Percentiles rank a stretch among this genome's conserved stretches.
phyloP scores from a whole-genome alignment of 768 basidiomycete genomes.

The Auricularia sp. region DNA sequence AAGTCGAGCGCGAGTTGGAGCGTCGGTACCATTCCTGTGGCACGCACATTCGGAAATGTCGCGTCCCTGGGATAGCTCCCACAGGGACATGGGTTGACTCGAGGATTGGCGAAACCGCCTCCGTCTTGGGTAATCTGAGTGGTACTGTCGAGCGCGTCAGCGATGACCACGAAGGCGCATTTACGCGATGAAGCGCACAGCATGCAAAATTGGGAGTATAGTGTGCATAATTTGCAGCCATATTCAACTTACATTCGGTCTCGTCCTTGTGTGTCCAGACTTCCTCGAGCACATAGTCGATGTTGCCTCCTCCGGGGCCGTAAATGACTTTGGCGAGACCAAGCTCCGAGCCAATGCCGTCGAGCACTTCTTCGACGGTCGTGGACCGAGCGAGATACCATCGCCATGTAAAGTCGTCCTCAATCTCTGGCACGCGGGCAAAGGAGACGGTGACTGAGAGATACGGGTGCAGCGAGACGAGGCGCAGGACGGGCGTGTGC shows the following conservation, averaged over 20 bases:
- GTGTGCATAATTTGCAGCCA: too few relatives aligned
- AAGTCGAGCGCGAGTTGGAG: constrained; percentile 45
- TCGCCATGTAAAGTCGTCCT: constrained; percentile 60
- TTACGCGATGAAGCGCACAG: too few relatives aligned
- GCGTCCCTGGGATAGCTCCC: constrained; percentile 23
- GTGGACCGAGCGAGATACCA: constrained; percentile 51
- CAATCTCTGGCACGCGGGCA: constrained; percentile 64
- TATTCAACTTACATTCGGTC: constrained; percentile 38
- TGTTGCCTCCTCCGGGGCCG: constrained; percentile 52
- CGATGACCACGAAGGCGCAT: background rate
- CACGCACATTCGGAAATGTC: constrained; percentile 53
- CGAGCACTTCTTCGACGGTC: constrained; percentile 46
- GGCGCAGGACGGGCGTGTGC: constrained; percentile 53
- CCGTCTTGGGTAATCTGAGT: constrained; percentile 5
- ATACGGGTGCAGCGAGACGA: constrained; percentile 59
- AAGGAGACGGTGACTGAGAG: constrained; percentile 48
- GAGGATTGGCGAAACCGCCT: constrained; percentile 7
- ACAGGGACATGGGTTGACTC: background rate
- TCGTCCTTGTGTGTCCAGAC: constrained; percentile 42
- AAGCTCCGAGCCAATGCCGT: constrained; percentile 47
- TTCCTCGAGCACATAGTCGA: constrained; percentile 72
- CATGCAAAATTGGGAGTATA: too few relatives aligned
- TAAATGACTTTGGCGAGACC: constrained; percentile 59
- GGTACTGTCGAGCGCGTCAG: background rate
- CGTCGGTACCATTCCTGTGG: constrained; percentile 76